Conservation (phyloP, 2,329 filamentous ascomycete genomes). For the Sodiomyces alkalinus region DNA sequence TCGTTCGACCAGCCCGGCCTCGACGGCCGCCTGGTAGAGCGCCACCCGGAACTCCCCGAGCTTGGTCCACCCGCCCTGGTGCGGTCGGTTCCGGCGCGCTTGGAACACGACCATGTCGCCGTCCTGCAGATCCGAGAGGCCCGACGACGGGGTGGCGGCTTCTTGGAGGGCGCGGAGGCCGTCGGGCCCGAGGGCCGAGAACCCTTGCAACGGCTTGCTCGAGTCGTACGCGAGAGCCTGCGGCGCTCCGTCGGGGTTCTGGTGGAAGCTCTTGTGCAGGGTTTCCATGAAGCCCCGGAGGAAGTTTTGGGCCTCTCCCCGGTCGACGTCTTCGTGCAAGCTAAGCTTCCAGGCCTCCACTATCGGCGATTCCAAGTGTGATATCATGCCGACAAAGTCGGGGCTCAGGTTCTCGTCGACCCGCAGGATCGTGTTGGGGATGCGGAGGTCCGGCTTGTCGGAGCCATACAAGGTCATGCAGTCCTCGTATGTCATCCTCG, state of each 20-base stretch:
- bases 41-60: slow-evolving; percentile 60
- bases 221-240: slow-evolving; percentile 65
- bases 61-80: slow-evolving; percentile 55
- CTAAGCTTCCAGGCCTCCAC: slow-evolving; percentile 63
- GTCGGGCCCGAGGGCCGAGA: slow-evolving; percentile 52
- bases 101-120: slow-evolving; percentile 75
- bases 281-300: slow-evolving; percentile 54
- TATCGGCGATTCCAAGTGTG: slow-evolving; percentile 47
- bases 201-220: slow-evolving; percentile 57
- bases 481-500: slow-evolving; percentile 52
- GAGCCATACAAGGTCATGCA: slow-evolving; percentile 71
- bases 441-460: slow-evolving; percentile 84
- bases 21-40: slow-evolving; percentile 53
- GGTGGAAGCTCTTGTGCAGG: slow-evolving; percentile 42
- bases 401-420: slow-evolving; percentile 48
- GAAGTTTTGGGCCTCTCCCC: slow-evolving; percentile 42
- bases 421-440: slow-evolving; percentile 52
- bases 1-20: slow-evolving; percentile 37
- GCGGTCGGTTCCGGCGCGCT: slow-evolving; percentile 51
- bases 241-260: slow-evolving; percentile 63
- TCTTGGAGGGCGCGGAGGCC: slow-evolving; percentile 15
- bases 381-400: slow-evolving; percentile 62
- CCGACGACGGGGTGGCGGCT: slow-evolving; percentile 9
- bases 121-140: slow-evolving; percentile 31
- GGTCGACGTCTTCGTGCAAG: slow-evolving; percentile 31